Evolutionary conservation across 2,329 filamentous ascomycete genomes (phyloP).

Genomic region (Alternaria metachromatica): DNA sequence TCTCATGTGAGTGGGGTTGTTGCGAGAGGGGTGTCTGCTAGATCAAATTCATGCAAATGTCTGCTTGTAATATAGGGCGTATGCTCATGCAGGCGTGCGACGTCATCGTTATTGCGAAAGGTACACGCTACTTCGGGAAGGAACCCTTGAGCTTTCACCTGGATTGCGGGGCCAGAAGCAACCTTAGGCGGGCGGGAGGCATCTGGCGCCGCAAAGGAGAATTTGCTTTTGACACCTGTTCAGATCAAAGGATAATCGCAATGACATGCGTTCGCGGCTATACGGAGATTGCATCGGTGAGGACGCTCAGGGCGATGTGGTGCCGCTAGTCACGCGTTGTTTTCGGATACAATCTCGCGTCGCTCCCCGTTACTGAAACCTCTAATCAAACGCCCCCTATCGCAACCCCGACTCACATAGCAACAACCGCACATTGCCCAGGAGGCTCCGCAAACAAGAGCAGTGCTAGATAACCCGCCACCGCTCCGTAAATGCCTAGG

Average conservation of each 20-base stretch:
- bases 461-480: slow-evolving; percentile 10
- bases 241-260: neutral
- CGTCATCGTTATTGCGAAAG: slow-evolving; percentile 15
- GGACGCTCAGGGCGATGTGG: slow-evolving; percentile 10
- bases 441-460: slow-evolving; percentile 18
- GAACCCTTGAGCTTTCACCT: slow-evolving; percentile 4
- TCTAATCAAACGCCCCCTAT: slow-evolving; percentile 37
- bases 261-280: slow-evolving; percentile 9
- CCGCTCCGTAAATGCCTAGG: slow-evolving; percentile 17
- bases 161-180: slow-evolving; percentile 18
- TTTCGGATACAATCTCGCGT: slow-evolving; percentile 34
- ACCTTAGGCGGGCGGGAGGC: neutral
- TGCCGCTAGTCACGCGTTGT: slow-evolving; percentile 37
- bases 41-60: neutral
- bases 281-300: slow-evolving; percentile 13
- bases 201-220: neutral
- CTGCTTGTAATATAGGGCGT: neutral
- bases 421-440: slow-evolving; percentile 35
- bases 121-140: slow-evolving; percentile 9
- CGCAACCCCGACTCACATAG: slow-evolving; percentile 16
- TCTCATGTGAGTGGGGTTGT: slow-evolving; percentile 19
- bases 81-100: slow-evolving; percentile 3
- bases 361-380: slow-evolving; percentile 27
- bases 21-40: neutral
- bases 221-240: slow-evolving; percentile 9